These are phyloP conservation scores for Xylaria acuta DNA, from an alignment of 495 filamentous ascomycete genomes.

Conservation along the genomic window DNA sequence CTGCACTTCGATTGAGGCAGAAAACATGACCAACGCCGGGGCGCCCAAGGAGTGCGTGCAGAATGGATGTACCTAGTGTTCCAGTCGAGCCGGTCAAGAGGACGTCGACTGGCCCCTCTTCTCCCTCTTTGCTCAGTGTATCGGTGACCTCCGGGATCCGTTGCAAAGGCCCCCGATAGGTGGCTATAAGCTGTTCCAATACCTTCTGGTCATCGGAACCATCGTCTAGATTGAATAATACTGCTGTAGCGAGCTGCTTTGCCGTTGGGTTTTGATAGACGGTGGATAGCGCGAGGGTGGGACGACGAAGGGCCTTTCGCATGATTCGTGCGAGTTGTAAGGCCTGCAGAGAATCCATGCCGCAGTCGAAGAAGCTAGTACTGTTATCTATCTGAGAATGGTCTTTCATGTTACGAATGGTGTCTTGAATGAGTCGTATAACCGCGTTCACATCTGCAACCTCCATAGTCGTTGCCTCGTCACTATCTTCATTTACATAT, in stretches of 20 bases:
- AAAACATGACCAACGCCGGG: constrained; percentile 53
- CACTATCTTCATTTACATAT: not conserved
- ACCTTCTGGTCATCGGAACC: not conserved
- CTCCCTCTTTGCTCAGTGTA: constrained; percentile 35
- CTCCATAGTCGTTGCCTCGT: too few species aligned
- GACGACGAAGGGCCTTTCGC: constrained; percentile 24
- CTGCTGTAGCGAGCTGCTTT: constrained; percentile 32
- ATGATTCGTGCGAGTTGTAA: constrained; percentile 35
- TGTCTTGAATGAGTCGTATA: constrained; percentile 1
- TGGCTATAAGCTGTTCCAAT: not conserved
- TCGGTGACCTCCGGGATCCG: constrained; percentile 1
- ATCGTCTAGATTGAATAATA: not conserved
- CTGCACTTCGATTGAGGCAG: constrained; percentile 59
- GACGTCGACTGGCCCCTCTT: constrained; percentile 42
- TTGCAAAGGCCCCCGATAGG: not conserved
- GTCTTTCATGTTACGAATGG: constrained; percentile 20
- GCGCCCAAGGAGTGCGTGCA: constrained; percentile 45
- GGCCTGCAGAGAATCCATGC: constrained; percentile 56
- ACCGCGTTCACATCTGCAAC: not conserved
- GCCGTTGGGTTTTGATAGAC: constrained; percentile 44
- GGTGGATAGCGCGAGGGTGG: constrained; percentile 30
- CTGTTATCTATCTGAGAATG: constrained; percentile 29
- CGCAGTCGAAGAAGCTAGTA: constrained; percentile 49
- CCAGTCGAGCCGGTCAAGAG: constrained; percentile 67
- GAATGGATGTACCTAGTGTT: constrained; percentile 60